Evolutionary conservation across 305 asterid genomes (phyloP).

Genomic region (Stenogyne calaminthoides): DNA sequence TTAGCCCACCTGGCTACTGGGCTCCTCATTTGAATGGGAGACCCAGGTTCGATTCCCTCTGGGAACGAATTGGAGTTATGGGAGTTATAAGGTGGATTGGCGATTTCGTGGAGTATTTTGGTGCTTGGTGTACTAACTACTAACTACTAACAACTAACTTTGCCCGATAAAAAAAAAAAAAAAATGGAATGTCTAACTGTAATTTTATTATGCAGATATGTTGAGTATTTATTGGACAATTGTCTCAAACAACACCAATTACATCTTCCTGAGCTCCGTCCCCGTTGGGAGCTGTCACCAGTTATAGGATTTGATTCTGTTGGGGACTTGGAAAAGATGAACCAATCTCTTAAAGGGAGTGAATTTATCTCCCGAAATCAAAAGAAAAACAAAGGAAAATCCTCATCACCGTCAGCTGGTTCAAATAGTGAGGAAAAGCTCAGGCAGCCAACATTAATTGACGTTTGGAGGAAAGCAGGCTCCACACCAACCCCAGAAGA

Average conservation of each 20-base stretch:
- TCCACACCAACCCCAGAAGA: constrained; percentile 58
- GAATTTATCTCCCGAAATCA: constrained; percentile 43
- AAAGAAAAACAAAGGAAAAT: constrained; percentile 47
- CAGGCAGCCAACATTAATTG: constrained; percentile 72
- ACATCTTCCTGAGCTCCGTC: constrained; percentile 72
- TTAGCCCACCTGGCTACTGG: no score
- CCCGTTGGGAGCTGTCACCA: constrained; percentile 47
- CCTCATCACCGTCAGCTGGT: constrained; percentile 45
- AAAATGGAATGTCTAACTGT: constrained; percentile 30
- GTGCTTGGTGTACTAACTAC: no score
- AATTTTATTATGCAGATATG: constrained; percentile 55
- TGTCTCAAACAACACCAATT: constrained; percentile 56
- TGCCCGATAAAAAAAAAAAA: no score
- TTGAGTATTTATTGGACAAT: constrained; percentile 72
- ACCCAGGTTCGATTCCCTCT: no score
- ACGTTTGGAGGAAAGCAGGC: constrained; percentile 65
- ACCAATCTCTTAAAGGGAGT: constrained; percentile 50
- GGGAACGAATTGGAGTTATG: no score
- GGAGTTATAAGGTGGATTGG: no score
- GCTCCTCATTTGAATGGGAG: no score
- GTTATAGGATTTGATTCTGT: constrained; percentile 43
- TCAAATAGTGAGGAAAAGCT: constrained; percentile 50
- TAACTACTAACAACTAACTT: no score
- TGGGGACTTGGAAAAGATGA: constrained; percentile 58
- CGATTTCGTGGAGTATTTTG: no score